Conservation (phyloP, 805 yeast genomes). For the Lachancea sp. region DNA sequence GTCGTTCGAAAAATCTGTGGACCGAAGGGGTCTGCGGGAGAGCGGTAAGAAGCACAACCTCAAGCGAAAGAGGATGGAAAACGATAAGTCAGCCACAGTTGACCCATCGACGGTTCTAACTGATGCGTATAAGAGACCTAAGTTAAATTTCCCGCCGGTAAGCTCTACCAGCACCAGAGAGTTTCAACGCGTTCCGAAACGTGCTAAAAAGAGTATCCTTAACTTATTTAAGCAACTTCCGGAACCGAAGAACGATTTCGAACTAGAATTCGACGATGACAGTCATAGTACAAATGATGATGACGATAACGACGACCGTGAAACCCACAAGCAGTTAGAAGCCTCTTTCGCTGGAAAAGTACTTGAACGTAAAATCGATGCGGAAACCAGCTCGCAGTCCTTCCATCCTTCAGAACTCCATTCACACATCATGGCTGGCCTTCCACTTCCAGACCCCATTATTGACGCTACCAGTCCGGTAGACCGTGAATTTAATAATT, state of each 20-base stretch:
- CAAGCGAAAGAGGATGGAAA: slow-evolving; percentile 22
- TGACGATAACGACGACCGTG: slow-evolving; percentile 3
- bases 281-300: slow-evolving; percentile 19
- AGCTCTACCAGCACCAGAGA: background rate
- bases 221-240: slow-evolving; percentile 34
- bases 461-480: slow-evolving; percentile 13
- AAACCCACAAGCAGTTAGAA: background rate
- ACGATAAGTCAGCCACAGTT: slow-evolving; percentile 11
- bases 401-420: background rate
- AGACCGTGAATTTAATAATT: slow-evolving; percentile 22
- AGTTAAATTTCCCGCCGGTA: slow-evolving; percentile 34
- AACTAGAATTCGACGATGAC: slow-evolving; percentile 34
- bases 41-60: slow-evolving; percentile 32
- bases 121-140: slow-evolving; percentile 22
- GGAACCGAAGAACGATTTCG: slow-evolving; percentile 43
- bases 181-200: background rate
- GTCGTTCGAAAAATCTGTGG: slow-evolving; percentile 41
- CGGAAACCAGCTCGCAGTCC: background rate
- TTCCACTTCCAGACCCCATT: slow-evolving; percentile 18
- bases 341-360: no score
- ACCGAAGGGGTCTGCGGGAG: slow-evolving; percentile 40
- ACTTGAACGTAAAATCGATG: no score
- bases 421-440: background rate
- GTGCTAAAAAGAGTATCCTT: slow-evolving; percentile 6
- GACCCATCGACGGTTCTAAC: slow-evolving; percentile 12